Evolutionary conservation across 768 basidiomycete genomes (phyloP).

Genomic region (Panaeolus cyanescens): DNA sequence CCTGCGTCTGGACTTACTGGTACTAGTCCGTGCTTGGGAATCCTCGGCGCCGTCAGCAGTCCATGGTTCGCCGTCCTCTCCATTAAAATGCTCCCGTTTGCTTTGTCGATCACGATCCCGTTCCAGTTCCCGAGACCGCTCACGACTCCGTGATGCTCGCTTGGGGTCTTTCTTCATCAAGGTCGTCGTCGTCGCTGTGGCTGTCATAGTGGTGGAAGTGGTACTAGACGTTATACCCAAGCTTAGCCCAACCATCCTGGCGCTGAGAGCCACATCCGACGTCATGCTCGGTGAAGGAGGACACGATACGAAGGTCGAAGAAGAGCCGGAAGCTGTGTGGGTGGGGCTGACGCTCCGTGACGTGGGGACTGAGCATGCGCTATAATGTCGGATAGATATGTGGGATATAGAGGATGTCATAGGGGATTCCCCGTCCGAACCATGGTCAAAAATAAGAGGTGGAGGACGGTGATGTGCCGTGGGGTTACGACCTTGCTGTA

Average conservation of each 20-base stretch:
- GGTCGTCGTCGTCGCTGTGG: background rate
- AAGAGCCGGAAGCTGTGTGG: background rate
- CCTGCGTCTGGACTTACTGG: slow-evolving; percentile 9
- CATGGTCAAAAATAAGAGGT: background rate
- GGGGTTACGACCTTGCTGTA: background rate
- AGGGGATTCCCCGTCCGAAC: background rate
- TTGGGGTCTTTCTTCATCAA: background rate
- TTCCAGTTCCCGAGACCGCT: background rate
- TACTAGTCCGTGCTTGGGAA: background rate
- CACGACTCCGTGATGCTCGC: background rate
- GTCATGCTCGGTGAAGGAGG: background rate
- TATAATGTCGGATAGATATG: slow-evolving; percentile 1
- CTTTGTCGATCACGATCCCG: background rate
- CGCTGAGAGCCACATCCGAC: background rate
- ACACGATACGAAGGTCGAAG: background rate
- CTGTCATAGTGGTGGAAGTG: background rate
- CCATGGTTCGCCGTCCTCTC: background rate
- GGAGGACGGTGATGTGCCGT: background rate
- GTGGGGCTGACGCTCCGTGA: background rate
- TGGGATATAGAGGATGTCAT: background rate
- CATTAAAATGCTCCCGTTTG: background rate
- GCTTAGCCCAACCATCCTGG: background rate
- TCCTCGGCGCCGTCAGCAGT: background rate
- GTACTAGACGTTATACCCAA: background rate
- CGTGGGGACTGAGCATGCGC: background rate